phyloP scores from a whole-genome alignment of 2,329 filamentous ascomycete genomes.

The Hysterium pulicare region DNA sequence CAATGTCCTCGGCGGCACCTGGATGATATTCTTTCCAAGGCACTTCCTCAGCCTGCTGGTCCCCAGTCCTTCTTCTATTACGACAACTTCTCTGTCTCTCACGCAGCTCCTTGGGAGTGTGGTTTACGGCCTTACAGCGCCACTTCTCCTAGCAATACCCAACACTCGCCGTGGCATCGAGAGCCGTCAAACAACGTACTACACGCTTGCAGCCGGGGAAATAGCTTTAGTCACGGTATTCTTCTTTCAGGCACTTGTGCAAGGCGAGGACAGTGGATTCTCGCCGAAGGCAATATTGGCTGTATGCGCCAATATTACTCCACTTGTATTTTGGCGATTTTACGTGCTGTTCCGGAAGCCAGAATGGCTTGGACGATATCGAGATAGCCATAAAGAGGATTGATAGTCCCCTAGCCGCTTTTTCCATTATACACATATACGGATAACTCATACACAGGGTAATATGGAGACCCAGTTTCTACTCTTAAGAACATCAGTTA shows the following conservation, averaged over 20 bases:
- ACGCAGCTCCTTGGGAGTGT: slow-evolving; percentile 21
- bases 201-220: slow-evolving; percentile 18
- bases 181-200: slow-evolving; percentile 17
- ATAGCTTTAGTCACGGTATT: slow-evolving; percentile 16
- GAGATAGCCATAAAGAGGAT: slow-evolving; percentile 5
- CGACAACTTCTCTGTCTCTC: slow-evolving; percentile 14
- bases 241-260: slow-evolving; percentile 15
- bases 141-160: slow-evolving; percentile 22
- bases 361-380: slow-evolving; percentile 16
- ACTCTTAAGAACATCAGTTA: too few species aligned
- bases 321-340: slow-evolving; percentile 10
- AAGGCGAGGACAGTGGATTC: slow-evolving; percentile 14
- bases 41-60: slow-evolving; percentile 17
- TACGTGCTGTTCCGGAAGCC: slow-evolving; percentile 19
- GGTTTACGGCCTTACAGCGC: slow-evolving; percentile 18
- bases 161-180: slow-evolving; percentile 17
- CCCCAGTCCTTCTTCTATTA: slow-evolving; percentile 15
- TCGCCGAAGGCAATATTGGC: slow-evolving; percentile 8
- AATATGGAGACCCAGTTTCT: too few species aligned
- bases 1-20: slow-evolving; percentile 16
- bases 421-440: too few species aligned
- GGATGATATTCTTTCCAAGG: slow-evolving; percentile 18
- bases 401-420: too few species aligned
- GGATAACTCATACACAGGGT: too few species aligned
- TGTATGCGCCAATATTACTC: slow-evolving; percentile 9